phyloP scores from a whole-genome alignment of 306 rosid genomes.

The Prinsepia uniflora region DNA sequence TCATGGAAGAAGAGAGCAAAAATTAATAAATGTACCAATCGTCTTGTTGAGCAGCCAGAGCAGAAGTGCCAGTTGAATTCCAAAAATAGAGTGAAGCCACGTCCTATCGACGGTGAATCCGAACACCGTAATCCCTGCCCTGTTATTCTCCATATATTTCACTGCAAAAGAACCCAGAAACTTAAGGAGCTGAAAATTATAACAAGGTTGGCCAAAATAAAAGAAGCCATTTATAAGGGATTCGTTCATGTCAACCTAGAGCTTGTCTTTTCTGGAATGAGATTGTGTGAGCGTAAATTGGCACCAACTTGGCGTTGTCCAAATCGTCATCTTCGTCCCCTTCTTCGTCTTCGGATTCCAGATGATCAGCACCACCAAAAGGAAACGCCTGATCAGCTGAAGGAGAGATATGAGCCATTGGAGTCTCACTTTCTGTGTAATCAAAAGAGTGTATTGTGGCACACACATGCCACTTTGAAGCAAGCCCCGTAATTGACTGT shows the following conservation, averaged over 20 bases:
- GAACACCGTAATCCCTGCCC: conserved; percentile 74
- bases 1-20: not conserved
- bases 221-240: not conserved
- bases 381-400: conserved; percentile 29
- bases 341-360: conserved; percentile 59
- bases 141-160: conserved; percentile 77
- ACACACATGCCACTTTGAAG: conserved; percentile 84
- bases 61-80: conserved; percentile 63
- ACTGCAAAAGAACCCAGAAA: conserved; percentile 42
- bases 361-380: conserved; percentile 6
- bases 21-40: conserved; percentile 30
- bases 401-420: conserved; percentile 30
- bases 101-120: conserved; percentile 85
- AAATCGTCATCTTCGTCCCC: conserved; percentile 67
- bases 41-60: conserved; percentile 95
- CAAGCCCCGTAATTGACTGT: conserved; percentile 67
- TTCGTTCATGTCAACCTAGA: conserved; percentile 44
- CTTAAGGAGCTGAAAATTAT: too few relatives aligned
- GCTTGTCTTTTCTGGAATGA: conserved; percentile 91
- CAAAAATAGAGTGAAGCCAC: conserved; percentile 90
- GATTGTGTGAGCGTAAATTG: conserved; percentile 58
- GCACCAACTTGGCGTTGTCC: conserved; percentile 59
- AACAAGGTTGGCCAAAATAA: not conserved
- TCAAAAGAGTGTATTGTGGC: conserved; percentile 76
- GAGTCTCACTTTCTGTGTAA: conserved; percentile 51